These are phyloP conservation scores for Arthrinium phaeospermum DNA, from an alignment of 2,329 filamentous ascomycete genomes.

Conservation along the genomic window DNA sequence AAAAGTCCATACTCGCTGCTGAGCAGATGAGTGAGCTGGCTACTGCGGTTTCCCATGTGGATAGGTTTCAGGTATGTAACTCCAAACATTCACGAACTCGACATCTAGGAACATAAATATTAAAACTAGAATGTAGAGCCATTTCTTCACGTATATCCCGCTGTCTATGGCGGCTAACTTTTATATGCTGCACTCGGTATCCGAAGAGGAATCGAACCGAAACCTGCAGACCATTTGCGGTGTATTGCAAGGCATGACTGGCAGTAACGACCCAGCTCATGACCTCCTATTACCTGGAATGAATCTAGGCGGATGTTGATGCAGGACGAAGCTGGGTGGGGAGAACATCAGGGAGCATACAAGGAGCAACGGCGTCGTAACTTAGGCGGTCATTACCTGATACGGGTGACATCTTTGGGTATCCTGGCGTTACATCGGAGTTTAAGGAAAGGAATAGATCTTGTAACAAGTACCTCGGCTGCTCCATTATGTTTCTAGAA, in stretches of 20 bases:
- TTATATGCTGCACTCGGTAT: neutral
- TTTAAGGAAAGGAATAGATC: neutral
- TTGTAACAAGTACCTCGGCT: neutral
- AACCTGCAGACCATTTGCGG: neutral
- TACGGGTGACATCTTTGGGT: too few species aligned
- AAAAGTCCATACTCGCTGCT: neutral
- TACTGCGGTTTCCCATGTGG: neutral
- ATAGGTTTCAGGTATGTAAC: neutral
- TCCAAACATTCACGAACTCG: neutral
- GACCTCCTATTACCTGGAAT: neutral
- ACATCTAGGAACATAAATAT: neutral
- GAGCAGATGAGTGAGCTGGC: neutral
- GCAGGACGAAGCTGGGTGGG: too few species aligned
- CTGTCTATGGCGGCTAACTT: neutral
- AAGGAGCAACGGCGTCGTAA: neutral
- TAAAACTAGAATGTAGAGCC: neutral
- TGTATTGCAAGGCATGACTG: neutral
- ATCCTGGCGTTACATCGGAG: neutral
- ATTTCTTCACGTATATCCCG: neutral
- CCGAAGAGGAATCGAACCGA: neutral
- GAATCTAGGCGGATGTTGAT: too few species aligned
- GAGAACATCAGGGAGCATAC: neutral
- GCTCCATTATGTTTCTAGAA: neutral
- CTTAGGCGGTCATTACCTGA: neutral
- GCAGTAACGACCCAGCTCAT: neutral